A percentile compares a stretch with the other conserved stretches of the same genome.
These are phyloP conservation scores for Cenchrus americanus DNA, from an alignment of 176 grass and related monocot species.

Conservation along the genomic window DNA sequence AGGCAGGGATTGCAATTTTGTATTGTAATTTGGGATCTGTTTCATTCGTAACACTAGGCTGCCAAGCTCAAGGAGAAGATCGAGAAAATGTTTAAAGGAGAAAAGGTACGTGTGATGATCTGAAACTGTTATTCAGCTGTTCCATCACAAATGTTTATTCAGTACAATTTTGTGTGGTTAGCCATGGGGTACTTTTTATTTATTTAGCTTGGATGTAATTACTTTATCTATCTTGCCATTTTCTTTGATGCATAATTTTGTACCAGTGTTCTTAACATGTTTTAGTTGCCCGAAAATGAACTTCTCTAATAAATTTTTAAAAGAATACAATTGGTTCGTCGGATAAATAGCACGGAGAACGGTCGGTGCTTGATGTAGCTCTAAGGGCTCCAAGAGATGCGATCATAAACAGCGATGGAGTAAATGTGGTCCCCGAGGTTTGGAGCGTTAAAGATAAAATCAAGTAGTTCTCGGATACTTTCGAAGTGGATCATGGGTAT, in stretches of 20 bases:
- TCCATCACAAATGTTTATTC: not conserved
- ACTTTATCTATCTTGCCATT: not conserved
- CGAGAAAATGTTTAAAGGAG: slow-evolving; percentile 83
- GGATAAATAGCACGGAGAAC: slow-evolving; percentile 96
- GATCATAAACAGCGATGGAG: slow-evolving; percentile 73
- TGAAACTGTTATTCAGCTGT: not conserved
- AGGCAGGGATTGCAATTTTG: not conserved
- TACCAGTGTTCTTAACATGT: not conserved
- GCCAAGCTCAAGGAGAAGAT: slow-evolving; percentile 87
- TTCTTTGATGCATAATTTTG: too few relatives aligned
- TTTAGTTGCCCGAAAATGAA: not conserved
- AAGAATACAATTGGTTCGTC: slow-evolving; percentile 26
- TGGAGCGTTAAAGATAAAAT: slow-evolving; percentile 94
- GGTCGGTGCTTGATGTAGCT: slow-evolving; percentile 85
- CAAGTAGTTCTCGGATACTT: slow-evolving; percentile 88
- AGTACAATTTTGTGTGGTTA: not conserved
- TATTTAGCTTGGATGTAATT: not conserved
- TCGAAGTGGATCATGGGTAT: slow-evolving; percentile 93
- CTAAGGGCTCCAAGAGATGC: slow-evolving; percentile 78
- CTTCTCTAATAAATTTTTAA: not conserved
- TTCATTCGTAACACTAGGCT: slow-evolving; percentile 51
- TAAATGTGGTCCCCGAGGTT: slow-evolving; percentile 81
- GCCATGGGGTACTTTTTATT: not conserved
- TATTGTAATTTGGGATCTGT: slow-evolving; percentile 10
- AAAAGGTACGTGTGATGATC: slow-evolving; percentile 45